Evolutionary conservation across 2,329 filamentous ascomycete genomes (phyloP).

Genomic region (Geosmithia morbida): DNA sequence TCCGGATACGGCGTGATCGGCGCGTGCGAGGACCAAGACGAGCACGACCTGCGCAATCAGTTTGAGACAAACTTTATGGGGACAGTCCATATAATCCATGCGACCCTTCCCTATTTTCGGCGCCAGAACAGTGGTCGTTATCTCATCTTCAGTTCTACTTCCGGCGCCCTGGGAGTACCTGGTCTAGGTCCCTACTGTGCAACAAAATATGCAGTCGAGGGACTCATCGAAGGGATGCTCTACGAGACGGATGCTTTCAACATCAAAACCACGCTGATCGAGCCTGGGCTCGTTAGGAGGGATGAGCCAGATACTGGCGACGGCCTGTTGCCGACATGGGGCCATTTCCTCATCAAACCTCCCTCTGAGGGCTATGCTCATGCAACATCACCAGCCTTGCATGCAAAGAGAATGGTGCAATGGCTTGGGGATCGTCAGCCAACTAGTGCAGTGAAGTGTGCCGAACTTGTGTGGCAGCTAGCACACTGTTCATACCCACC

Average conservation of each 20-base stretch:
- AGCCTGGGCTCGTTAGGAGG: constrained; percentile 74
- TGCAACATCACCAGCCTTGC: constrained; percentile 67
- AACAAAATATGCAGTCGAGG: constrained; percentile 94
- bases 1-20: constrained; percentile 93
- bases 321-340: constrained; percentile 62
- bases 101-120: constrained; percentile 77
- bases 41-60: constrained; percentile 86
- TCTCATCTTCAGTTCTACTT: constrained; percentile 87
- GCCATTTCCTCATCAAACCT: constrained; percentile 82
- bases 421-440: constrained; percentile 91
- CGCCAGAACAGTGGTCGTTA: constrained; percentile 65
- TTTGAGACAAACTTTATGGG: constrained; percentile 98
- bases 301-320: constrained; percentile 55
- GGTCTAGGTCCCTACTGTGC: constrained; percentile 91
- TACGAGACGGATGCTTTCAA: constrained; percentile 89
- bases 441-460: constrained; percentile 82
- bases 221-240: constrained; percentile 88
- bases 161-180: constrained; percentile 83
- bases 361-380: constrained; percentile 70
- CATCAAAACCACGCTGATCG: constrained; percentile 85
- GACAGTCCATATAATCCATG: constrained; percentile 82
- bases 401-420: constrained; percentile 82
- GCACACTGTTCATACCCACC: constrained; percentile 93
- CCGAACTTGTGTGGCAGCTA: constrained; percentile 86
- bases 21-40: constrained; percentile 91